Evolutionary conservation across 176 grass and related monocot genomes (phyloP).

Genomic region (Otatea glauca): DNA sequence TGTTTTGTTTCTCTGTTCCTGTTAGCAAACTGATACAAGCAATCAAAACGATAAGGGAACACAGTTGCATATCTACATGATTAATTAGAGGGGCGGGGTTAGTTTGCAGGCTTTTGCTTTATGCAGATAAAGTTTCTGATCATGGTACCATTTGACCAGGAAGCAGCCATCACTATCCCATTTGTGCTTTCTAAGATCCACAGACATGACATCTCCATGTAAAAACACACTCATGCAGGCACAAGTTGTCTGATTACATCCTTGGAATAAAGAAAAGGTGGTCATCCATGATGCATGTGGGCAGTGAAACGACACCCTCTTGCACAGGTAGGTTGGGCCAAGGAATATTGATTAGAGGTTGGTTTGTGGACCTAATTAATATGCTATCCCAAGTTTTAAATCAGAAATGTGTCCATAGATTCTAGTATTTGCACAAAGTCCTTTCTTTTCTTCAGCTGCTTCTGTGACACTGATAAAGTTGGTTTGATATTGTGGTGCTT

Average conservation of each 20-base stretch:
- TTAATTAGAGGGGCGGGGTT: neutral
- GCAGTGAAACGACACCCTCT: neutral
- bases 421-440: neutral
- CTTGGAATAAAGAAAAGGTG: neutral
- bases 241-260: neutral
- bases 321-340: too few species aligned
- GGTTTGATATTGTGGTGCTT: neutral
- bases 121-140: neutral
- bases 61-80: too few species aligned
- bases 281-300: neutral
- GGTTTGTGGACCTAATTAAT: neutral
- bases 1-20: too few species aligned
- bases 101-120: conserved; percentile 44
- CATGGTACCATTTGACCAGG: conserved; percentile 32
- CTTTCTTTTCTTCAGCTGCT: neutral
- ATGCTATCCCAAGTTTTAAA: neutral
- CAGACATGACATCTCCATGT: conserved; percentile 30
- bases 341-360: neutral
- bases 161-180: conserved; percentile 17
- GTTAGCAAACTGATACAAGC: neutral
- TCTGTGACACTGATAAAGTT: neutral
- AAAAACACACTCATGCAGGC: neutral
- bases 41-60: too few species aligned
- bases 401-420: neutral
- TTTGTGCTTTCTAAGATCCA: conserved; percentile 20